These are phyloP conservation scores for Zygosaccharomyces sapae DNA, from an alignment of 1,139 yeast genomes.

Conservation along the genomic window DNA sequence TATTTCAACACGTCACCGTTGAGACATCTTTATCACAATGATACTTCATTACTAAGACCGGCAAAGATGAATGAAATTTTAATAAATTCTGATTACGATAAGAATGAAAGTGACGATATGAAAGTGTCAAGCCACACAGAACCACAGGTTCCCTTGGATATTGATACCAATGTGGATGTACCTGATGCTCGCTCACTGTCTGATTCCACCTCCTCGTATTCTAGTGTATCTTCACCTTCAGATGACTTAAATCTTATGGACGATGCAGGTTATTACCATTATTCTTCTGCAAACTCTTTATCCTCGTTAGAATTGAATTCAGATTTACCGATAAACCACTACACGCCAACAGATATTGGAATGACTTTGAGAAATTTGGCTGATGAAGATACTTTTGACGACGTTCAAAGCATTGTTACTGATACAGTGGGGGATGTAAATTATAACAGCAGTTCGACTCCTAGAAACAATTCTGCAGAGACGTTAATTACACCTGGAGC, in stretches of 20 bases:
- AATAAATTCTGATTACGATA: constrained; percentile 9
- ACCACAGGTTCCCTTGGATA: too few species aligned
- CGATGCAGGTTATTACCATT: constrained; percentile 2
- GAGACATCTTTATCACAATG: constrained; percentile 32
- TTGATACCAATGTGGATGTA: constrained; percentile 5
- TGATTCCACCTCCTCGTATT: constrained; percentile 8
- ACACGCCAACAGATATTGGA: not conserved
- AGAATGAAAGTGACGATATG: constrained; percentile 1
- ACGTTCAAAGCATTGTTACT: constrained; percentile 20
- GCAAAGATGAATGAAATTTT: constrained; percentile 21
- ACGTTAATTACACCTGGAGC: constrained; percentile 17
- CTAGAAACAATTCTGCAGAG: constrained; percentile 19
- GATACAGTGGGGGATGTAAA: constrained; percentile 15
- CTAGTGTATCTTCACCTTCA: constrained; percentile 4
- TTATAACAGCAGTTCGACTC: constrained; percentile 2
- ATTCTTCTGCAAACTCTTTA: constrained; percentile 8
- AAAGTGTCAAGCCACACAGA: too few species aligned
- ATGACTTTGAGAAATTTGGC: constrained; percentile 1
- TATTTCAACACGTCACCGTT: constrained; percentile 35
- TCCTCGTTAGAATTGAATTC: constrained; percentile 8
- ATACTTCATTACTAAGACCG: constrained; percentile 25
- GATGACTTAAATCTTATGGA: constrained; percentile 5
- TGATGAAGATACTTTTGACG: constrained; percentile 16
- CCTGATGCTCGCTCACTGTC: constrained; percentile 8
- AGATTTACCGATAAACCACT: not conserved